These are phyloP conservation scores for Rhododendron henanense DNA, from an alignment of 148 eudicot genomes.

Conservation along the genomic window DNA sequence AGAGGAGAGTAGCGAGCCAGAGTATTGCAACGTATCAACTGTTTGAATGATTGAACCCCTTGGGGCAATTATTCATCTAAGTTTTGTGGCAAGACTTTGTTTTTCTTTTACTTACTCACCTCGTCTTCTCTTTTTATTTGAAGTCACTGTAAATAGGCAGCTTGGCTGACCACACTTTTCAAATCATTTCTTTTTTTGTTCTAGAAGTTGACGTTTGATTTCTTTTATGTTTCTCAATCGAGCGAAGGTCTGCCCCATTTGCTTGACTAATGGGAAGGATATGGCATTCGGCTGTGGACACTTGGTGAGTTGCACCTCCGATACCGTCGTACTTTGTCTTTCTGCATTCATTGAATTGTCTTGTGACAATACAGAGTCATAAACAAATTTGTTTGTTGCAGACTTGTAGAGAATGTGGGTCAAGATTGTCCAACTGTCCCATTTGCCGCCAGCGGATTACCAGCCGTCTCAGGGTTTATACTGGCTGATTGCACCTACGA, in stretches of 20 bases:
- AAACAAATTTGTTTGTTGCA: constrained; percentile 10
- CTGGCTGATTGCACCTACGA: constrained; percentile 18
- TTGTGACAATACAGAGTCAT: background rate
- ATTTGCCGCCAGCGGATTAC: constrained; percentile 38
- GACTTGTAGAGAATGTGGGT: constrained; percentile 43
- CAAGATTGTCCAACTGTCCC: constrained; percentile 35
- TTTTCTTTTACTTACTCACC: background rate
- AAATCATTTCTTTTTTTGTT: background rate
- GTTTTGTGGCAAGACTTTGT: background rate
- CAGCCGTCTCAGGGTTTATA: constrained; percentile 36
- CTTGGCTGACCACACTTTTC: background rate
- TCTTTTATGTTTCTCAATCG: background rate
- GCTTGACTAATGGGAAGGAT: constrained; percentile 35
- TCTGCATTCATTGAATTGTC: background rate
- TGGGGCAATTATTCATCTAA: background rate
- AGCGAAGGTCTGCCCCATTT: constrained; percentile 38
- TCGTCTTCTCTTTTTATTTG: background rate
- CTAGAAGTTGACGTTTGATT: background rate
- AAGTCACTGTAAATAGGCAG: background rate
- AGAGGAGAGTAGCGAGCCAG: background rate
- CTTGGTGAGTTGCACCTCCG: constrained; percentile 27
- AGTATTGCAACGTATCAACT: background rate
- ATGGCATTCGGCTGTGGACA: constrained; percentile 44
- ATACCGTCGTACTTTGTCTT: background rate
- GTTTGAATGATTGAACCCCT: constrained; percentile 3